These are phyloP conservation scores for Brachypodium distachyon DNA, from an alignment of 202 grass and related monocot genomes.

Conservation along the genomic window DNA sequence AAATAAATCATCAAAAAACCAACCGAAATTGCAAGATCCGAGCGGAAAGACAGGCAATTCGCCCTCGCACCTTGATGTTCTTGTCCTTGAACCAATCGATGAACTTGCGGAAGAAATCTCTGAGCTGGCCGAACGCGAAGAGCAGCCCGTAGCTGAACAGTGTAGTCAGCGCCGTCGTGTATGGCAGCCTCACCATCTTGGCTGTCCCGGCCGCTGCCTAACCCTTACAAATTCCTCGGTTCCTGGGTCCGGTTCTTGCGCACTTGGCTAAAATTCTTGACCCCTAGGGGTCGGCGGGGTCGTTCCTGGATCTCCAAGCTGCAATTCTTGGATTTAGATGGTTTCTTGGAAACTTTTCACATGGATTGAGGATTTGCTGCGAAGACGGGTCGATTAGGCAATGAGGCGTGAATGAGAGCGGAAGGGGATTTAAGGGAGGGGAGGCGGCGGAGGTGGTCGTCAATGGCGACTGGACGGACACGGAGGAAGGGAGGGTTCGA, in stretches of 20 bases:
- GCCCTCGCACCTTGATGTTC: constrained; percentile 36
- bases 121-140: constrained; percentile 71
- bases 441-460: constrained; percentile 22
- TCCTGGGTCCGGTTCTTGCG: not conserved
- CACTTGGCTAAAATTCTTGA: not conserved
- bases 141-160: constrained; percentile 79
- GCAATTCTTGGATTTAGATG: constrained; percentile 10
- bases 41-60: not conserved
- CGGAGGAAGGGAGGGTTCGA: constrained; percentile 15
- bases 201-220: not conserved
- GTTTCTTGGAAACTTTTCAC: not conserved
- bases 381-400: not conserved
- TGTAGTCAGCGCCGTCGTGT: constrained; percentile 66
- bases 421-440: constrained; percentile 26
- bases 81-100: constrained; percentile 58
- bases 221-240: not conserved
- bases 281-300: not conserved
- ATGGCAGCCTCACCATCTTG: constrained; percentile 75
- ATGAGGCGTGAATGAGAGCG: not conserved
- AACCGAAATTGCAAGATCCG: constrained; percentile 6
- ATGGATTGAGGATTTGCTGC: not conserved
- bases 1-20: constrained; percentile 4
- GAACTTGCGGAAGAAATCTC: constrained; percentile 69
- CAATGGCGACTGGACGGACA: constrained; percentile 31
- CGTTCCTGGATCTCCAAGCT: not conserved